phyloP scores from a whole-genome alignment of 345 rosid genomes.

The Camelina neglecta region DNA sequence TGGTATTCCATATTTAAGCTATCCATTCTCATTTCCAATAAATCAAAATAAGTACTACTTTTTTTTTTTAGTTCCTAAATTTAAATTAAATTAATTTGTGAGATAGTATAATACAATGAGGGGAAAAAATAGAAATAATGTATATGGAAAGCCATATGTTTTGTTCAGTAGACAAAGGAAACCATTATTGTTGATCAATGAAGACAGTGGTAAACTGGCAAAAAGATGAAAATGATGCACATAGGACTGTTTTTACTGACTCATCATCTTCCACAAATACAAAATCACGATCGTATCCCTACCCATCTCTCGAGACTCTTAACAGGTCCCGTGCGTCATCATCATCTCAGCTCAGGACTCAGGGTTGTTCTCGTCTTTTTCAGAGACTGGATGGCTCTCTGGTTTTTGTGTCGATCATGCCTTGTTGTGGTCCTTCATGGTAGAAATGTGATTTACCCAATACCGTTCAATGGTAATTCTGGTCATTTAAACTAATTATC shows the following conservation, averaged over 20 bases:
- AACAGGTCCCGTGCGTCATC: not conserved
- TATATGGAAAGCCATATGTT: not conserved
- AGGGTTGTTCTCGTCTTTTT: conserved; percentile 23
- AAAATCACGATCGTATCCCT: conserved; percentile 18
- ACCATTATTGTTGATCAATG: conserved; percentile 27
- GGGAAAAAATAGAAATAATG: not conserved
- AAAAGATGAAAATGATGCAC: conserved; percentile 36
- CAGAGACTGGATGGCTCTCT: conserved; percentile 21
- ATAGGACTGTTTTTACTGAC: conserved; percentile 23
- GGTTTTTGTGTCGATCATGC: conserved; percentile 15
- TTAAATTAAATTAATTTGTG: not conserved
- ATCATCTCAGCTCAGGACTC: not conserved
- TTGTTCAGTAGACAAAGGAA: conserved; percentile 19
- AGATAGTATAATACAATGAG: not conserved
- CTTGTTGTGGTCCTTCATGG: conserved; percentile 24
- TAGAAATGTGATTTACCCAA: conserved; percentile 17
- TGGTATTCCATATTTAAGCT: not conserved
- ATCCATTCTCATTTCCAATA: not conserved
- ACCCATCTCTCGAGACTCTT: not conserved
- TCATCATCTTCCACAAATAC: not conserved
- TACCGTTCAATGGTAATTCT: not conserved
- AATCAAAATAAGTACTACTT: too few relatives aligned
- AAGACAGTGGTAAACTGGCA: conserved; percentile 25
- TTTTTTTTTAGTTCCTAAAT: too few relatives aligned
- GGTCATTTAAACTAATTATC: not conserved